phyloP scores from a whole-genome alignment of 768 basidiomycete genomes.

The Crucibulum laeve region DNA sequence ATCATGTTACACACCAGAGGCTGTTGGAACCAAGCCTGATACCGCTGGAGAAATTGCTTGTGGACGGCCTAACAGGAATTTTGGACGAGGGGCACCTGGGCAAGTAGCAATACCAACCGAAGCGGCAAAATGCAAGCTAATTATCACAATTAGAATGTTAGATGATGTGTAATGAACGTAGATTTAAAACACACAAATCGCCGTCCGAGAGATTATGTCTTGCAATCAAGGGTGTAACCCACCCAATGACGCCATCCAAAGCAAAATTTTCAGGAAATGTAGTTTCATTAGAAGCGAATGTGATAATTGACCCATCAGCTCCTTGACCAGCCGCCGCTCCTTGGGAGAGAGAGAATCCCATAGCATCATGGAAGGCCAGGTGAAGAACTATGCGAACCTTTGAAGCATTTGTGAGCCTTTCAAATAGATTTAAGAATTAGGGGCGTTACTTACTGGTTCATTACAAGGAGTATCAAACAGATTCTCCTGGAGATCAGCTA shows the following conservation, averaged over 20 bases:
- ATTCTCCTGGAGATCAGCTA: too few relatives aligned
- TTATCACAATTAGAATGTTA: not conserved
- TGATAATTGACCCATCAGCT: constrained; percentile 27
- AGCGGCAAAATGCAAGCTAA: constrained; percentile 33
- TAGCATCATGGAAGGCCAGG: constrained; percentile 3
- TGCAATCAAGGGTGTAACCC: constrained; percentile 20
- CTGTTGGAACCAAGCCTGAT: constrained; percentile 16
- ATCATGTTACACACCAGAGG: constrained; percentile 1
- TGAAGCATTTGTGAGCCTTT: too few relatives aligned
- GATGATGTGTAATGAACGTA: not conserved
- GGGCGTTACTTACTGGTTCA: too few relatives aligned
- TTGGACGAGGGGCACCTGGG: constrained; percentile 26
- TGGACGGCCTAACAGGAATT: constrained; percentile 21
- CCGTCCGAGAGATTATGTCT: constrained; percentile 22
- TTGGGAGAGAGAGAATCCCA: constrained; percentile 3
- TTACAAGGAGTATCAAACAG: too few relatives aligned
- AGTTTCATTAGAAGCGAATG: constrained; percentile 27
- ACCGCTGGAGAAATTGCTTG: constrained; percentile 5
- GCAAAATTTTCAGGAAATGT: constrained; percentile 27
- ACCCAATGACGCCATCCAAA: constrained; percentile 24
- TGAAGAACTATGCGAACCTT: not conserved
- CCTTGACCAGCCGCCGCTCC: too few relatives aligned
- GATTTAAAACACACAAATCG: constrained; percentile 24
- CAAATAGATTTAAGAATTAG: too few relatives aligned
- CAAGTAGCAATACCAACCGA: constrained; percentile 28